Evolutionary conservation across 192 early-diverging fungal genomes (phyloP).

Genomic region (Coemansia sp.): DNA sequence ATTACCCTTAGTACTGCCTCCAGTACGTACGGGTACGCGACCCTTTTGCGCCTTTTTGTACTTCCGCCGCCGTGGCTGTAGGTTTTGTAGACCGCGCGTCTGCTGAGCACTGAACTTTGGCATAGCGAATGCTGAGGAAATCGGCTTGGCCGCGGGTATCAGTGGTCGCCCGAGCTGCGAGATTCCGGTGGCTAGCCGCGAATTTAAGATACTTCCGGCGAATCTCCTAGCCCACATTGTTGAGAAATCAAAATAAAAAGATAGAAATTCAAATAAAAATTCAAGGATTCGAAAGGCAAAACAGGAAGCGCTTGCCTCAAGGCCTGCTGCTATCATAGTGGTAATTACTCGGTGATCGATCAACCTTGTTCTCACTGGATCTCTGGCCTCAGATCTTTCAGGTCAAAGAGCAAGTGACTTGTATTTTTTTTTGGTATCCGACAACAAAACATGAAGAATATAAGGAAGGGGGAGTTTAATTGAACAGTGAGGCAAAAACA

Average conservation of each 20-base stretch:
- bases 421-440: neutral
- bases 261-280: slow-evolving; percentile 10
- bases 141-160: slow-evolving; percentile 7
- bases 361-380: neutral
- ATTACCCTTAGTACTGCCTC: slow-evolving; percentile 86
- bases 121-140: neutral
- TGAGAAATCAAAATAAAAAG: neutral
- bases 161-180: neutral
- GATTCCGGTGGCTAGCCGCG: slow-evolving; percentile 15
- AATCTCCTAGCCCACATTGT: slow-evolving; percentile 50
- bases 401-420: neutral
- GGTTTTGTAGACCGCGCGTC: slow-evolving; percentile 62
- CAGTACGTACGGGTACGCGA: slow-evolving; percentile 75
- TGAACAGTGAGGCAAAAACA: slow-evolving; percentile 12
- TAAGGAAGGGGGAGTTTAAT: neutral
- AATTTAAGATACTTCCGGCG: slow-evolving; percentile 27
- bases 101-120: slow-evolving; percentile 17
- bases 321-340: neutral
- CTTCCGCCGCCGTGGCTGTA: slow-evolving; percentile 79
- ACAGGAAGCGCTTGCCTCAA: neutral
- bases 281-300: neutral
- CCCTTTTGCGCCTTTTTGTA: slow-evolving; percentile 91
- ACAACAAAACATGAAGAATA: slow-evolving; percentile 5
- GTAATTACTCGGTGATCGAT: slow-evolving; percentile 1
- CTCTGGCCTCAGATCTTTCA: neutral